Percentiles rank a stretch among this genome's conserved stretches.
These are phyloP conservation scores for Quercus agrifolia DNA, from an alignment of 306 rosid genomes.

Conservation along the genomic window DNA sequence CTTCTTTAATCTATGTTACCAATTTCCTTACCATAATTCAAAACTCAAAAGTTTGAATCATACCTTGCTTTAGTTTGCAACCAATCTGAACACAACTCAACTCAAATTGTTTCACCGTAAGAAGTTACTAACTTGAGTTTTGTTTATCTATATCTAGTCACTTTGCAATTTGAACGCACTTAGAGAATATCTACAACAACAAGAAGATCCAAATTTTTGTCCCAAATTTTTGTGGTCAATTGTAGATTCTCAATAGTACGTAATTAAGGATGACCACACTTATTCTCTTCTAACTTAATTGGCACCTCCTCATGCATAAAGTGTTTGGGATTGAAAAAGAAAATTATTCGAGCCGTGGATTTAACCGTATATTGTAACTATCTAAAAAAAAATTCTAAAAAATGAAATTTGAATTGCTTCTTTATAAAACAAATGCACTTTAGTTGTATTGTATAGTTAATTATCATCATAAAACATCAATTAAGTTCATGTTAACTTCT, in stretches of 20 bases:
- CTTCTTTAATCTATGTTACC: background rate
- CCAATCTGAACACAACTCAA: background rate
- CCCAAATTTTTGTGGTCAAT: too few relatives aligned
- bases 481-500: background rate
- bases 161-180: background rate
- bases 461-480: background rate
- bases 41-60: background rate
- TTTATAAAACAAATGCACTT: background rate
- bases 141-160: background rate
- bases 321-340: fast-evolving
- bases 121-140: background rate
- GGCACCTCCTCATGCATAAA: too few relatives aligned
- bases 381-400: background rate
- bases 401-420: background rate
- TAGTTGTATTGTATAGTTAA: background rate
- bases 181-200: background rate
- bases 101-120: background rate
- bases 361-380: too few relatives aligned
- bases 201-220: too few relatives aligned
- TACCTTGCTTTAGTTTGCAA: background rate
- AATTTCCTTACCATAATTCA: background rate
- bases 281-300: too few relatives aligned
- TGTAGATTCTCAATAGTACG: too few relatives aligned
- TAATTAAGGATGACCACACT: too few relatives aligned
- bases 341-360: too few relatives aligned